A percentile compares a stretch with the other conserved stretches of the same genome.
Evolutionary conservation across 2,329 filamentous ascomycete species (phyloP).

Genomic region (Cladophialophora chaetospira): DNA sequence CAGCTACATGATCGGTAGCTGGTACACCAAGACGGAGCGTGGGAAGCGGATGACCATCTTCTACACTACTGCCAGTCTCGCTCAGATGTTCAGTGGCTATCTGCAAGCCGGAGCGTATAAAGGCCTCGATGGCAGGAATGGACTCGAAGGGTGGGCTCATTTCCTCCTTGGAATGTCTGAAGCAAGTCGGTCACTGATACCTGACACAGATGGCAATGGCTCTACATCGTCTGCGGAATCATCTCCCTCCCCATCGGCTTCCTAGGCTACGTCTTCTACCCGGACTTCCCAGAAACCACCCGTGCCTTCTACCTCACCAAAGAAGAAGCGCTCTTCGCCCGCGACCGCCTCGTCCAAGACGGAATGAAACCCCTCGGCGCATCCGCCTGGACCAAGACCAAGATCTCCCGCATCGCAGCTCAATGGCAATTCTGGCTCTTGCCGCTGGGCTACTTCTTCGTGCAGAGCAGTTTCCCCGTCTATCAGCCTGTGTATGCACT

Average conservation of each 20-base stretch:
- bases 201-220: conserved; percentile 33
- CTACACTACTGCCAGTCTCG: conserved; percentile 50
- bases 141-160: conserved; percentile 57
- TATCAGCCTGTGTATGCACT: conserved; percentile 46
- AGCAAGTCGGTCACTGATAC: neutral
- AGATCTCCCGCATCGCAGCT: conserved; percentile 43
- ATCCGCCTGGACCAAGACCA: conserved; percentile 38
- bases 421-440: conserved; percentile 52
- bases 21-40: conserved; percentile 54
- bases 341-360: conserved; percentile 37
- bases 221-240: conserved; percentile 43
- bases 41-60: conserved; percentile 57
- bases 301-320: conserved; percentile 46
- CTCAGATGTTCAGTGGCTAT: conserved; percentile 52
- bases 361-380: conserved; percentile 44
- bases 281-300: conserved; percentile 49
- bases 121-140: conserved; percentile 49
- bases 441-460: conserved; percentile 42
- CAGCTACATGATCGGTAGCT: conserved; percentile 55
- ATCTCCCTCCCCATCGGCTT: conserved; percentile 49
- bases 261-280: conserved; percentile 46
- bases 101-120: conserved; percentile 56
- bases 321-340: conserved; percentile 31
- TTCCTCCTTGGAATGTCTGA: conserved; percentile 46
- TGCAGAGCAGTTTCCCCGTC: conserved; percentile 44